Evolutionary conservation across 2,329 filamentous ascomycete species (phyloP), one percentile per base, ranked within the genome.

Genomic region (Aspergillus transmontanensis): DNA sequence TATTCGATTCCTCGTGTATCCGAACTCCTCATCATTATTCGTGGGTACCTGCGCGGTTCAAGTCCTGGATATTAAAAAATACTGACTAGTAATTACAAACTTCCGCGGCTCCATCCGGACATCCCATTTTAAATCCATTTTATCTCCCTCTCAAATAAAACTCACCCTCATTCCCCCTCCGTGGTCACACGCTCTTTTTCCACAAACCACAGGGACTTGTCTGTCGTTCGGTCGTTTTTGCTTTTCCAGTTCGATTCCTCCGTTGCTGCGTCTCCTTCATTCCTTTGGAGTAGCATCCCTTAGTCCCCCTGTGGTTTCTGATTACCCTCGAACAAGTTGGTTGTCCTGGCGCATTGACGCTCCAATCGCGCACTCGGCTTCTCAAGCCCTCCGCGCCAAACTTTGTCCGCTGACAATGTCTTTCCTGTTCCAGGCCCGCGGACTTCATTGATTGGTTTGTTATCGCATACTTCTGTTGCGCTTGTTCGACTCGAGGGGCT

Each of bases 201-300:
- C 19, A 26, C n/a, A 43, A 23, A 39, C 21, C 34, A 55, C 21
- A 32, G 32, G 16, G 19, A 54, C 39, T 60, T 7, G 21, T 41
- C 28, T 57, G 34, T 54, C 39, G 57, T 56, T 56, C n/a, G 39
- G 30, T 23, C 28, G 11, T 43, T 57, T 54, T 48, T 34, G 53
- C 26, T 58, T 30, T 60, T 55, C 36, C 36, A n/a, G n/a, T 59
- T 43, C 39, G 36, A 16, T 32, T 41, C 28, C 11, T 53, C 23
- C n/a, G 32, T 57, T 50, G 50, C 58, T 30, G 32, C 58, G 46
- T 59, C 61, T 66, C 64, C 64, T 66, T 66, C 66, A 68, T 69
- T 68, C 66, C 55, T 63, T 57, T 57, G 57, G 60, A 50, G 55
- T 46, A 61, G 45, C 57, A 54, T 64, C 61, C 59, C 54, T 57